These are phyloP conservation scores for Aegilops speltoides DNA, from an alignment of 176 grass and related monocot species.

Conservation along the genomic window DNA sequence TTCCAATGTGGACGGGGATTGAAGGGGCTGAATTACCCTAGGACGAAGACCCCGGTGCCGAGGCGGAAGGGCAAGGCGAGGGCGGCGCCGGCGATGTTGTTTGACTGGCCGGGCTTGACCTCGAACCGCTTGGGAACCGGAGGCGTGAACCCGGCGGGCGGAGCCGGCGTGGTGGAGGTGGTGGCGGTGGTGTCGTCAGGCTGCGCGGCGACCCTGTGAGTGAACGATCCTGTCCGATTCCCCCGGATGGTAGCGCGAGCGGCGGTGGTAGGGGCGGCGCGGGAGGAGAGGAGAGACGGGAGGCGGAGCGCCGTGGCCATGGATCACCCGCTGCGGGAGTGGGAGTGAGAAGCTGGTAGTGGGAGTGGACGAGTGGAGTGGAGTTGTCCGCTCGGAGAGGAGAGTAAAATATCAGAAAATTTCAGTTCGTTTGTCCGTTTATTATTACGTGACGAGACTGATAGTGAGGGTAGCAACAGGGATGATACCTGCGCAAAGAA, in stretches of 20 bases:
- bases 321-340: not conserved
- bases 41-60: conserved; percentile 68
- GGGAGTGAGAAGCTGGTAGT: not conserved
- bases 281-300: conserved; percentile 13
- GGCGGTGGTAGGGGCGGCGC: not conserved
- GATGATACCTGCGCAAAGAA: too few species aligned
- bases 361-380: not conserved
- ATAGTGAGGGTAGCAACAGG: too few species aligned
- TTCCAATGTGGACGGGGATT: not conserved
- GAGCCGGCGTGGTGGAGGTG: not conserved
- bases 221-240: not conserved
- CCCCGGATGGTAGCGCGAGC: not conserved
- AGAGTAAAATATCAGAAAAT: not conserved
- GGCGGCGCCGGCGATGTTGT: conserved; percentile 62
- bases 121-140: conserved; percentile 71
- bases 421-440: not conserved
- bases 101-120: conserved; percentile 55
- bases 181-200: conserved; percentile 34
- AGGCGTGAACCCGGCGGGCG: conserved; percentile 60
- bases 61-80: conserved; percentile 77
- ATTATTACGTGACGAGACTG: too few species aligned
- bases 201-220: conserved; percentile 35
- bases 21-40: conserved; percentile 37
- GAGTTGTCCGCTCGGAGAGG: not conserved
- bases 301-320: conserved; percentile 35